Conservation (phyloP, 345 rosid species). For the Citrus unshiu region DNA sequence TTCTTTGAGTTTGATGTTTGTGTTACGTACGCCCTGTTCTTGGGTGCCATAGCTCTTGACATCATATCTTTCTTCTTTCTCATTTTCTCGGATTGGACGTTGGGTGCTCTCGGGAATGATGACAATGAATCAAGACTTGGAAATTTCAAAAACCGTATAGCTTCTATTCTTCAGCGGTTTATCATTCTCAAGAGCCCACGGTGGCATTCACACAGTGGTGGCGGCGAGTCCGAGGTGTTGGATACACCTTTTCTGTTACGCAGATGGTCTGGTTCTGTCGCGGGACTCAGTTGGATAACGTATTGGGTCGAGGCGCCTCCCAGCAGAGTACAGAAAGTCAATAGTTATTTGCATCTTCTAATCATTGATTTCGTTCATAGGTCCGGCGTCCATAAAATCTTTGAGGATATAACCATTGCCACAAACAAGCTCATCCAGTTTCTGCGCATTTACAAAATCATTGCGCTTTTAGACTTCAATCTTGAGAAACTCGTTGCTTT, state of each 20-base stretch:
- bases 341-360: slow-evolving; percentile 2
- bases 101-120: too few relatives aligned
- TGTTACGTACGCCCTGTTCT: slow-evolving; percentile 48
- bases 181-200: slow-evolving; percentile 16
- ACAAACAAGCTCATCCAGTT: neutral
- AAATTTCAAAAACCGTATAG: neutral
- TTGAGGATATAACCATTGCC: neutral
- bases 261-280: slow-evolving; percentile 52
- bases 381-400: neutral
- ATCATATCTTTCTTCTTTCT: too few relatives aligned
- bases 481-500: neutral
- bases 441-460: neutral
- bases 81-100: too few relatives aligned
- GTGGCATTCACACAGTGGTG: neutral
- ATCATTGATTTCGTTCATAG: neutral
- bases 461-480: neutral
- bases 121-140: neutral
- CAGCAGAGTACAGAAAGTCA: too few relatives aligned
- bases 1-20: slow-evolving; percentile 37
- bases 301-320: slow-evolving; percentile 38
- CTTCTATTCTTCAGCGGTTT: neutral
- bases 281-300: slow-evolving; percentile 45
- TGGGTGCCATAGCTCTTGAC: slow-evolving; percentile 32
- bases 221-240: slow-evolving; percentile 8
- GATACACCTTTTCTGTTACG: slow-evolving; percentile 33